Evolutionary conservation across 495 filamentous ascomycete genomes (phyloP), one percentile per base, ranked within the genome.

Genomic region (Aspergillus bridgeri): DNA sequence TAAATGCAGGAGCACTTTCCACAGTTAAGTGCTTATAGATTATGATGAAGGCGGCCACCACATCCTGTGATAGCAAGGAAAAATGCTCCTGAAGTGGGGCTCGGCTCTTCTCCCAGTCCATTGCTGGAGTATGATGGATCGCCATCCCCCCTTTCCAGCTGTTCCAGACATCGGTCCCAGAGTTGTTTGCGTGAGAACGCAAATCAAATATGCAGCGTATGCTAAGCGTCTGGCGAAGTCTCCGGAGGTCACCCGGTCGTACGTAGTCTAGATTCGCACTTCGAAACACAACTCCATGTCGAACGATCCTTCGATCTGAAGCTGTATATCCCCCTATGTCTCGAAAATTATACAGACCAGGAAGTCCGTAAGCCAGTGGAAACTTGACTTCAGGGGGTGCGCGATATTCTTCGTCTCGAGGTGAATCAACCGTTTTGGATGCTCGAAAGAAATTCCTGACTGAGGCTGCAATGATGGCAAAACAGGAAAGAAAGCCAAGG

Each of bases 281-380:
- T 6, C 51, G 51, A 38, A 53, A 53, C 5, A 53, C 15, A 0
- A 53, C 13, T 7, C 51, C 51, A 8, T 21, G 19, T 18, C 51
- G 17, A 8, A 43, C 20, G 29, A 21, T 20, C 13, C 33, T 18
- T 11, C 27, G 20, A 1, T 22, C 51, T 2, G 15, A 7, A 19
- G 21, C 51, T 9, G n/a, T n/a, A 43, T 22, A 43, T 8, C 33
- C 33, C 1, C 51, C 51, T n/a, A 43, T 22, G 18, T 53, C 51
- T n/a, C 51, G 51, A 38, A 53, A 53, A 22, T 53, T 53, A 19
- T 8, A 51, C 25, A 51, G 48, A 3, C 48, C 48, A n/a, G 38
- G n/a, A n/a, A n/a, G n/a, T n/a, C n/a, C n/a, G n/a, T n/a, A n/a
- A n/a, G n/a, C n/a, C n/a, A n/a, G n/a, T n/a, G n/a, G n/a, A n/a